A percentile compares a stretch with the other conserved stretches of the same genome.
phyloP scores from a whole-genome alignment of 768 basidiomycete genomes.

The Russula emetica region DNA sequence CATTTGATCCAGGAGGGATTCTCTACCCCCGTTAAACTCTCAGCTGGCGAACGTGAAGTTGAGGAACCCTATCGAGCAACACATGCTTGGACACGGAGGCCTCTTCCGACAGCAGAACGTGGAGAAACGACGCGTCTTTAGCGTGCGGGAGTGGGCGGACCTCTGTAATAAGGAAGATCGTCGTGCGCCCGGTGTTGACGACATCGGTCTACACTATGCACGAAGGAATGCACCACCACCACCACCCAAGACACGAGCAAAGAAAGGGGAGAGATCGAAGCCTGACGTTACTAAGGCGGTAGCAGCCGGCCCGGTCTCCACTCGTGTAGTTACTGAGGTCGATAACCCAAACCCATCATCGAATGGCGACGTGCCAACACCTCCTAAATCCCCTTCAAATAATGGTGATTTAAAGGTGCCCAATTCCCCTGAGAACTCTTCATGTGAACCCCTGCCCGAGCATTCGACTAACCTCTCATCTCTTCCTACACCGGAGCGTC shows the following conservation, averaged over 20 bases:
- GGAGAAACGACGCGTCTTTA: conserved; percentile 79
- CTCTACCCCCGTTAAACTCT: conserved; percentile 66
- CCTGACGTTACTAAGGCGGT: conserved; percentile 46
- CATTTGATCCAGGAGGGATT: conserved; percentile 51
- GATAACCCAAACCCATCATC: not conserved
- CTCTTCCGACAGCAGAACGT: conserved; percentile 89
- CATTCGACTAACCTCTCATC: conserved; percentile 1
- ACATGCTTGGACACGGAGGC: conserved; percentile 81
- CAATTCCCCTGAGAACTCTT: not conserved
- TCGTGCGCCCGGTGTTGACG: conserved; percentile 66
- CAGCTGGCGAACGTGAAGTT: conserved; percentile 75
- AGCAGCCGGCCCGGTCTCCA: conserved; percentile 20
- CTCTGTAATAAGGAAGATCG: conserved; percentile 67
- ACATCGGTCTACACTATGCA: conserved; percentile 52
- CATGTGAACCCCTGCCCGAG: not conserved
- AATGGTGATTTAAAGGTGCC: not conserved
- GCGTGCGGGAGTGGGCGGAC: conserved; percentile 84
- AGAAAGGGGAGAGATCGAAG: conserved; percentile 41
- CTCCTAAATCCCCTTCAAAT: conserved; percentile 13
- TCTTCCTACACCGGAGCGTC: conserved; percentile 24
- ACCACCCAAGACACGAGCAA: conserved; percentile 38
- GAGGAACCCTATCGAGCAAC: conserved; percentile 88
- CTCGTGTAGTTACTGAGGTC: not conserved
- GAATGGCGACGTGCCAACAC: not conserved
- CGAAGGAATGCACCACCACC: conserved; percentile 36